Evolutionary conservation across 306 rosid species (phyloP), one percentile per base, ranked within the genome.

Genomic region (Acacia acuminata): DNA sequence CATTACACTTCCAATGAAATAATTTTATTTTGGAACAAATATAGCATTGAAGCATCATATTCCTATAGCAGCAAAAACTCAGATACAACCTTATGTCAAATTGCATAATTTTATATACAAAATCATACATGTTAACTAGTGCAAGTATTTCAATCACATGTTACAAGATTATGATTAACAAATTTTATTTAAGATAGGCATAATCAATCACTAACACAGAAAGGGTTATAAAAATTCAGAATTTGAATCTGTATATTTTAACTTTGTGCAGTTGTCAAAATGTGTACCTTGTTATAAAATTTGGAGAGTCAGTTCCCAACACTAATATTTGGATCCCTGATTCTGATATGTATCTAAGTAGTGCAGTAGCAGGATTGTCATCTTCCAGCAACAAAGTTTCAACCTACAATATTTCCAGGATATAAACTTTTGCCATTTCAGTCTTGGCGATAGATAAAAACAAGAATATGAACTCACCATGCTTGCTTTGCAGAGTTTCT

Each of bases 371-470:
- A 30, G 92, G 92, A 81, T 88, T 82, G 30, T 93, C 92, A 81
- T 94, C 92, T 79, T 96, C 99, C 72, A 96, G 87, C 55, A 96
- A 71, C 85, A 93, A 51, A 53, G 98, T 92, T 84, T 92, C 98
- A 80, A 91, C 81, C 98, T 92, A 73, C 74, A 89, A 65, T 51
- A 85, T 64, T 79, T 84, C 83, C 85, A 36, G 66, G 64, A 55
- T 69, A 74, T 65, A n/a, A 47, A 66, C 73, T 71, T 44, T 10
- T 47, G 48, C 67, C 44, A 50, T 73, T 24, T 25, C 68, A 82
- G 80, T 77, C 77, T 73, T 78, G 50, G 73, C 71, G 32, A 72
- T 44, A 85, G 76, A 34, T 56, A 15, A 55, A 45, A 48, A 34
- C 40, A 8, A 84, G 63, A 80, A 69, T 58, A 34, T 40, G 24